A percentile compares a stretch with the other conserved stretches of the same genome.
Conservation (phyloP, 129 eudicot genomes). For the Artemisia argyi region DNA sequence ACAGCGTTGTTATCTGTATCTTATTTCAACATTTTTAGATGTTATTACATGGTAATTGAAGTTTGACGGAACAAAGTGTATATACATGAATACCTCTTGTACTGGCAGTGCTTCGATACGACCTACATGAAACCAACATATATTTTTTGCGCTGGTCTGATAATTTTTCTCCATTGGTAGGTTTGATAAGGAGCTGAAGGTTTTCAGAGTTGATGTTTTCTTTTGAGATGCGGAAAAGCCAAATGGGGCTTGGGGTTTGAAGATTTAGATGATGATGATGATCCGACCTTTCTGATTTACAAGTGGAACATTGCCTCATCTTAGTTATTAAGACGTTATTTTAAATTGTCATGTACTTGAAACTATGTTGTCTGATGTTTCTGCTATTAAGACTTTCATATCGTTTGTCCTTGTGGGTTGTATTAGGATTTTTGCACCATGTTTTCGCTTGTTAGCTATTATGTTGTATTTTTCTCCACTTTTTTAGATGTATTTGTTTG, state of each 20-base stretch:
- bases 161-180: background rate
- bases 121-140: background rate
- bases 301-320: slow-evolving; percentile 13
- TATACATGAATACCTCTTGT: background rate
- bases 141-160: background rate
- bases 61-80: background rate
- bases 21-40: background rate
- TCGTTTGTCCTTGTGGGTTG: slow-evolving; percentile 30
- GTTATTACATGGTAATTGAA: background rate
- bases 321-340: slow-evolving; percentile 26
- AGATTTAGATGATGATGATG: slow-evolving; percentile 17
- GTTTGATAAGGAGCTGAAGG: slow-evolving; percentile 21
- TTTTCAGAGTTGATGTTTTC: slow-evolving; percentile 20
- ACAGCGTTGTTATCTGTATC: background rate
- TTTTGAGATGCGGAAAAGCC: slow-evolving; percentile 15
- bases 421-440: slow-evolving; percentile 30
- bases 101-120: background rate
- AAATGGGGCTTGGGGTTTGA: slow-evolving; percentile 18
- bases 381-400: slow-evolving; percentile 22
- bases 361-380: slow-evolving; percentile 31
- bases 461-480: slow-evolving; percentile 18
- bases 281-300: slow-evolving; percentile 13
- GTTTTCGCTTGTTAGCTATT: slow-evolving; percentile 21
- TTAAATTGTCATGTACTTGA: slow-evolving; percentile 32
- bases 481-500: slow-evolving; percentile 9